Base-by-base conservation (phyloP, 306 rosid species). In the Sophora flavescens region DNA sequence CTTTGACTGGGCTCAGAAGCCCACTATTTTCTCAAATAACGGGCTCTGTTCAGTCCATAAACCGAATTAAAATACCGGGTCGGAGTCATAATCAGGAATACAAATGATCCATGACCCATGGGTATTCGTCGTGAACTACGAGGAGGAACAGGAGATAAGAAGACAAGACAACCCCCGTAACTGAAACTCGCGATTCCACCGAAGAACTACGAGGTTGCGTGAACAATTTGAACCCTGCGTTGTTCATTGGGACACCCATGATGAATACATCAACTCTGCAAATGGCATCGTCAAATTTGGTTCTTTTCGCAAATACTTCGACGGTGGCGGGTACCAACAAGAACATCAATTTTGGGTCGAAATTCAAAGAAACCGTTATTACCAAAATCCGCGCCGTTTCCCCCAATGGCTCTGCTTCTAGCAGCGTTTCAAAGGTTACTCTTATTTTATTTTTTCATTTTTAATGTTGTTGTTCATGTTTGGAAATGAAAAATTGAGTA, bases 341-440 rank as follows among this genome's bases (percentile, higher is more conserved):
- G 48, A 66, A 18, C 6, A 45, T 66, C 22, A 63, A 14, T 57
- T 73, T 53, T 3, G 81, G 82, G 53, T 72, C 82, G 54, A 68
- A 42, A 73, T 83, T 73, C 74, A 61, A 60, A 30, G 50, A 75
- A 74, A 66, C 38, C 65, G 13, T 67, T 16, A 41, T 75, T 45
- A n/a, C 30, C 82, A 50, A 41, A 70, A 8, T 83, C 54, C 80
- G 48, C 50, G 88, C 85, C 18, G 6, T 89, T 63, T 83, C 86
- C 13, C 60, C 85, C 22, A 86, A 86, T 71, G 90, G 91, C 70
- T 85, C 90, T 44, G 88, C 72, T 63, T 72, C 87, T 80, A 54
- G 64, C 61, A 72, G 81, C 45, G 50, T 84, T 81, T 87, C 89
- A 0, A 78, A 35, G 90, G 91, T 93, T 16, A 72, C 93, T 85